Evolutionary conservation across 495 filamentous ascomycete genomes (phyloP), one percentile per base, ranked within the genome.

Genomic region (Annulohypoxylon stygium): DNA sequence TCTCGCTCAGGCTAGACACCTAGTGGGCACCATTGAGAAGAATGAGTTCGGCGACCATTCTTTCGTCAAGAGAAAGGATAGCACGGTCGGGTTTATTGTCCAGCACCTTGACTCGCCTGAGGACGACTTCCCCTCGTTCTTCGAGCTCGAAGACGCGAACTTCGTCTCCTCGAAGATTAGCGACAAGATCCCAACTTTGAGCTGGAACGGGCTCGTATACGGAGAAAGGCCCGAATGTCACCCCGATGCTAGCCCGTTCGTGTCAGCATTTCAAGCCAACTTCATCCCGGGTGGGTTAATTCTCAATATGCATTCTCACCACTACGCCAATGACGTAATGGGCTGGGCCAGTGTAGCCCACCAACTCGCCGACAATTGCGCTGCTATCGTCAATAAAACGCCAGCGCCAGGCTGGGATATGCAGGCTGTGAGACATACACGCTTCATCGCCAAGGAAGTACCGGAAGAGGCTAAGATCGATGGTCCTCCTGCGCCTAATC

Each of bases 331-430:
- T 64, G 83, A 85, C 63, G 74, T 83, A 5, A 83, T 82, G 79
- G 82, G 81, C 11, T 83, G 80, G 79, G 76, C 81, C 10, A 70
- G 78, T 10, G 75, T 82, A 23, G 61, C 75, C 0, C 76, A 80
- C 34, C 83, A 85, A 47, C 75, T 85, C 14, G 83, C 83, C 7
- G 83, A 85, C 37, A 83, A 85, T 69, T 85, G 82, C 70, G 65
- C 65, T 30, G 71, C 83, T 14, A 74, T 82, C 36, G 10, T 76
- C 20, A 77, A 80, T 43, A 41, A 76, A 5, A 81, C 79, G 0
- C 11, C 53, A 16, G 71, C 78, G 16, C 83, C 82, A 0, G 26
- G 58, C 16, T 86, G 81, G 82, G 79, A 83, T 23, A 61, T 76
- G 5, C 58, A 67, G 3, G 76, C 73, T 9, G 73, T 84, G n/a